Percentiles rank a stretch among this genome's conserved stretches.
These are phyloP conservation scores for Starmerella roubikii DNA, from an alignment of 805 yeast species.

Conservation along the genomic window DNA sequence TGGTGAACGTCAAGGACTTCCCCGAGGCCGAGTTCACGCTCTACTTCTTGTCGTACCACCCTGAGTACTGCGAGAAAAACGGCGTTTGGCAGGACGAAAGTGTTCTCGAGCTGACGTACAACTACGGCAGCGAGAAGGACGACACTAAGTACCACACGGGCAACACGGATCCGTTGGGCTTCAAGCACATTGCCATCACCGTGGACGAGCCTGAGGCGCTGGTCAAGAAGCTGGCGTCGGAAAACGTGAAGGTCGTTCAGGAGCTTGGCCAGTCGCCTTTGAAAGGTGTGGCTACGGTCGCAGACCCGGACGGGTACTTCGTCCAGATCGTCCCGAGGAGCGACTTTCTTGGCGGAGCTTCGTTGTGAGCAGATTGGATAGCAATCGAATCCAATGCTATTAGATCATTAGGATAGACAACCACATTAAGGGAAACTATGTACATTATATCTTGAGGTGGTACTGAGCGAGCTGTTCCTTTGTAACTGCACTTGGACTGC, in stretches of 20 bases:
- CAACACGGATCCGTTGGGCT: constrained; percentile 67
- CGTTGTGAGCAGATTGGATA: background rate
- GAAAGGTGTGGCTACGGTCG: constrained; percentile 61
- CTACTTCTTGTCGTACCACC: constrained; percentile 69
- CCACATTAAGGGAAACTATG: background rate
- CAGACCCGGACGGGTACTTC: constrained; percentile 85
- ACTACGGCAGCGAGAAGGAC: constrained; percentile 88
- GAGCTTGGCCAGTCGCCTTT: constrained; percentile 32
- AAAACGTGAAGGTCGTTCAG: constrained; percentile 35
- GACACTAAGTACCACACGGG: constrained; percentile 65
- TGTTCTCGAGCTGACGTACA: constrained; percentile 79
- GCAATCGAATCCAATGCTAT: too few species aligned
- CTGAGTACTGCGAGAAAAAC: constrained; percentile 29
- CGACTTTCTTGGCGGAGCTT: constrained; percentile 17
- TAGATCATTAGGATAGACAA: too few species aligned
- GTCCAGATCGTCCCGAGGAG: constrained; percentile 52
- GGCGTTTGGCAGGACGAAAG: constrained; percentile 41
- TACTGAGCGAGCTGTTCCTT: constrained; percentile 38
- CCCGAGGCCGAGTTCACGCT: constrained; percentile 67
- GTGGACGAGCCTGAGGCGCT: constrained; percentile 50
- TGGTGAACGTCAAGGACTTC: constrained; percentile 43
- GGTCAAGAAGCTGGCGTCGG: constrained; percentile 33
- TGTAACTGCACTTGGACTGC: constrained; percentile 60
- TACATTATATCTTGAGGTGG: constrained; percentile 25
- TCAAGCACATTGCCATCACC: constrained; percentile 71